phyloP scores from a whole-genome alignment of 805 yeast genomes.

The Teunomyces cretensis region DNA sequence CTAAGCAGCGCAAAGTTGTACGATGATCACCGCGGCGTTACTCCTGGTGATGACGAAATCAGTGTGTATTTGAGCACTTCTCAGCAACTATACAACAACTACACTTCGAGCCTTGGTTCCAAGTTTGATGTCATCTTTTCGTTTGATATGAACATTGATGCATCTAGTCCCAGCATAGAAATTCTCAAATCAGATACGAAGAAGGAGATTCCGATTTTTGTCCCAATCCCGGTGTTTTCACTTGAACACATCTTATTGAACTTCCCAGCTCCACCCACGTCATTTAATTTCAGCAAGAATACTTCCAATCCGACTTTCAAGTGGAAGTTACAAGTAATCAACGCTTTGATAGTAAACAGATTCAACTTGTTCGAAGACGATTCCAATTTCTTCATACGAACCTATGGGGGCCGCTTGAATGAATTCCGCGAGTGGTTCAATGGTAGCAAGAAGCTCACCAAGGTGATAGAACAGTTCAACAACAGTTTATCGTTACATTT shows the following conservation, averaged over 20 bases:
- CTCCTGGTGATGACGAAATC: slow-evolving; percentile 1
- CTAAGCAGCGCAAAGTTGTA: slow-evolving; percentile 63
- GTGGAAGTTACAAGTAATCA: slow-evolving; percentile 34
- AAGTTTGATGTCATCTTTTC: slow-evolving; percentile 33
- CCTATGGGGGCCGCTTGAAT: slow-evolving; percentile 29
- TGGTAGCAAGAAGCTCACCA: slow-evolving; percentile 10
- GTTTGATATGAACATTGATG: slow-evolving; percentile 34
- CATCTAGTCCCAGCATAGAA: slow-evolving; percentile 35
- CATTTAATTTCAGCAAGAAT: slow-evolving; percentile 14
- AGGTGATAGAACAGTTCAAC: slow-evolving; percentile 20
- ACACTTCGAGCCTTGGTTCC: slow-evolving; percentile 15
- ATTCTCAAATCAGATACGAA: slow-evolving; percentile 23
- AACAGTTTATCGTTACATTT: slow-evolving; percentile 16
- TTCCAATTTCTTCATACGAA: slow-evolving; percentile 19
- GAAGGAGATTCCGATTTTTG: slow-evolving; percentile 29
- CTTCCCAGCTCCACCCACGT: slow-evolving; percentile 20
- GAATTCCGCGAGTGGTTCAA: slow-evolving; percentile 27
- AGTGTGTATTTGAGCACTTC: slow-evolving; percentile 29
- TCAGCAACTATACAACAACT: slow-evolving; percentile 35
- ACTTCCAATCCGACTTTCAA: slow-evolving; percentile 19
- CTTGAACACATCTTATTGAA: slow-evolving; percentile 28
- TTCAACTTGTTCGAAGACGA: slow-evolving; percentile 18
- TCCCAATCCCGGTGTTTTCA: slow-evolving; percentile 36
- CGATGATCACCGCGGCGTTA: slow-evolving; percentile 34
- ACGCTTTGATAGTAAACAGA: slow-evolving; percentile 30